Conservation (phyloP, 2,329 filamentous ascomycete species). For the Colletotrichum orchidophilum region DNA sequence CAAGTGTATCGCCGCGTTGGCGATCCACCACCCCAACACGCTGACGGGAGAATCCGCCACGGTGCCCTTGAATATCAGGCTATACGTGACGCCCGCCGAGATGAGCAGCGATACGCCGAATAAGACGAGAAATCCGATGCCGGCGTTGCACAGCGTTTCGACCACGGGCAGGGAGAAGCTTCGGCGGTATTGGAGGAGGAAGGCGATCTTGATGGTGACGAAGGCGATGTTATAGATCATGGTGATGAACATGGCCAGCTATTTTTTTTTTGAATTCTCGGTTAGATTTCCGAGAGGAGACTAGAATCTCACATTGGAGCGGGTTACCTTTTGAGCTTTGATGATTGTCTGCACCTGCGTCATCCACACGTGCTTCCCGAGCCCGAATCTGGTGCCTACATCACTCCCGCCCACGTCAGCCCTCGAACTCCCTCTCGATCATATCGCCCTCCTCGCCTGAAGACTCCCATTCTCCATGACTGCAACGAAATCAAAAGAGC, state of each 20-base stretch:
- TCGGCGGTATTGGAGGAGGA: constrained; percentile 49
- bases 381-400: constrained; percentile 31
- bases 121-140: constrained; percentile 25
- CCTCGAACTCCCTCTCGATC: neutral
- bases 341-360: neutral
- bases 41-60: constrained; percentile 8
- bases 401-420: neutral
- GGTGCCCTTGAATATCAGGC: neutral
- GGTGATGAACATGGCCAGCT: constrained; percentile 40
- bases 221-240: constrained; percentile 44
- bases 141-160: constrained; percentile 30
- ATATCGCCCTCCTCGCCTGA: neutral
- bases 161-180: constrained; percentile 36
- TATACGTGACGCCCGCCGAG: constrained; percentile 6
- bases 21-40: constrained; percentile 27
- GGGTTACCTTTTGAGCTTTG: constrained; percentile 18
- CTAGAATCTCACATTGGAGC: neutral
- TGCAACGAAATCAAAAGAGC: too few relatives aligned
- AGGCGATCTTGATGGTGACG: constrained; percentile 44
- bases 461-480: too few relatives aligned
- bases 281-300: neutral
- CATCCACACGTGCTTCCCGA: constrained; percentile 33
- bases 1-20: constrained; percentile 29
- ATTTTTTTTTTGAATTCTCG: constrained; percentile 10
- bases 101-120: constrained; percentile 30